Conservation (phyloP, 495 filamentous ascomycete species). For the Hyphodiscus hymeniophilus region DNA sequence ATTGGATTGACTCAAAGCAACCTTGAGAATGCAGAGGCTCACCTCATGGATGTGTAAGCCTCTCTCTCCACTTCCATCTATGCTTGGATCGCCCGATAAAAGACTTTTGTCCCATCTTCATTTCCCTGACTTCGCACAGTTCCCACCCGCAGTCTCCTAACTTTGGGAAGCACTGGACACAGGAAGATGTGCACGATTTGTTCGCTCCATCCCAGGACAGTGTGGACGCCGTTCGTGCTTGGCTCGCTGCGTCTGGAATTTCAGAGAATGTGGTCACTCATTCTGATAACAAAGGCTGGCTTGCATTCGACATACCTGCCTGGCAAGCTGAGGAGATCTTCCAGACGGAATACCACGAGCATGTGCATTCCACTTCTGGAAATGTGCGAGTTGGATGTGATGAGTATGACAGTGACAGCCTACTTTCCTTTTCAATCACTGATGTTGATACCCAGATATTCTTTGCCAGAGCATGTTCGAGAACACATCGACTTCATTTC, state of each 20-base stretch:
- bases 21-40: slow-evolving; percentile 12
- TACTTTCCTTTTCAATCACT: neutral
- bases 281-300: slow-evolving; percentile 19
- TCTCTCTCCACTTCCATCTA: too few species aligned
- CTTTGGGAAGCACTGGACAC: slow-evolving; percentile 19
- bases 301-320: slow-evolving; percentile 19
- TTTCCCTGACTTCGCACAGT: neutral
- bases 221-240: slow-evolving; percentile 15
- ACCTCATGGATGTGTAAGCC: slow-evolving; percentile 18
- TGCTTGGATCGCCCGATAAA: too few species aligned
- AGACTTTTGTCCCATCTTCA: too few species aligned
- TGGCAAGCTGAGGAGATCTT: slow-evolving; percentile 16
- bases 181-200: slow-evolving; percentile 18
- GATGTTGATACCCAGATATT: slow-evolving; percentile 17
- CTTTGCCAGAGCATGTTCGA: slow-evolving; percentile 20
- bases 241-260: slow-evolving; percentile 18
- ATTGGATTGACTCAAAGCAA: slow-evolving; percentile 14
- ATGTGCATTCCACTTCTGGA: slow-evolving; percentile 11
- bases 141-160: slow-evolving; percentile 13
- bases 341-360: slow-evolving; percentile 7
- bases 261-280: slow-evolving; percentile 4
- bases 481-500: slow-evolving; percentile 27
- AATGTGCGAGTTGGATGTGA: slow-evolving; percentile 13
- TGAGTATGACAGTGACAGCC: slow-evolving; percentile 7
- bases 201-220: slow-evolving; percentile 16